These are phyloP conservation scores for Ceriops tagal DNA, from an alignment of 345 rosid genomes.

Conservation along the genomic window DNA sequence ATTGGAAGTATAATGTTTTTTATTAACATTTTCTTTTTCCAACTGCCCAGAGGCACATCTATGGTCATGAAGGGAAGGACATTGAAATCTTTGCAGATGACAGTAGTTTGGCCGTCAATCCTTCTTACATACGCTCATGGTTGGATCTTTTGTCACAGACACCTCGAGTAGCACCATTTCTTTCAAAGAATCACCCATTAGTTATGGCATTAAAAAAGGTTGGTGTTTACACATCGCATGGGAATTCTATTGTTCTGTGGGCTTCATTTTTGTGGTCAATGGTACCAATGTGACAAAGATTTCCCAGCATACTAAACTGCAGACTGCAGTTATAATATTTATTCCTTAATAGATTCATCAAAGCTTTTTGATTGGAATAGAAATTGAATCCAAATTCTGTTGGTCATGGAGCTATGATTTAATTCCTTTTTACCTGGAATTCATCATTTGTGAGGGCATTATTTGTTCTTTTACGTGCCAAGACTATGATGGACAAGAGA, in stretches of 20 bases:
- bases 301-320: not conserved
- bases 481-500: not conserved
- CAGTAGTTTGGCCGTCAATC: constrained; percentile 81
- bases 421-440: not conserved
- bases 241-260: not conserved
- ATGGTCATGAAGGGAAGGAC: constrained; percentile 77
- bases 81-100: constrained; percentile 69
- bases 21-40: constrained; percentile 3
- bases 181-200: constrained; percentile 82
- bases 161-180: constrained; percentile 93
- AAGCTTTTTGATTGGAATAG: not conserved
- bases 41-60: constrained; percentile 67
- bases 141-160: constrained; percentile 80
- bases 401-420: not conserved
- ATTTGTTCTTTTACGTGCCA: not conserved
- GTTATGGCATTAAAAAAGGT: constrained; percentile 83
- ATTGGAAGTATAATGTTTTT: not conserved
- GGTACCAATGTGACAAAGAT: too few relatives aligned
- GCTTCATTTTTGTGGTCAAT: not conserved
- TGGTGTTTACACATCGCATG: constrained; percentile 6
- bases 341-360: not conserved
- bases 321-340: not conserved
- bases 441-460: not conserved
- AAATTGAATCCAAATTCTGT: not conserved
- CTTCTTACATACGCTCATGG: constrained; percentile 73